Percentiles rank a stretch among this genome's conserved stretches.
Evolutionary conservation across 1,284 basidiomycete genomes (phyloP).

Genomic region (Cryptococcus sp.): DNA sequence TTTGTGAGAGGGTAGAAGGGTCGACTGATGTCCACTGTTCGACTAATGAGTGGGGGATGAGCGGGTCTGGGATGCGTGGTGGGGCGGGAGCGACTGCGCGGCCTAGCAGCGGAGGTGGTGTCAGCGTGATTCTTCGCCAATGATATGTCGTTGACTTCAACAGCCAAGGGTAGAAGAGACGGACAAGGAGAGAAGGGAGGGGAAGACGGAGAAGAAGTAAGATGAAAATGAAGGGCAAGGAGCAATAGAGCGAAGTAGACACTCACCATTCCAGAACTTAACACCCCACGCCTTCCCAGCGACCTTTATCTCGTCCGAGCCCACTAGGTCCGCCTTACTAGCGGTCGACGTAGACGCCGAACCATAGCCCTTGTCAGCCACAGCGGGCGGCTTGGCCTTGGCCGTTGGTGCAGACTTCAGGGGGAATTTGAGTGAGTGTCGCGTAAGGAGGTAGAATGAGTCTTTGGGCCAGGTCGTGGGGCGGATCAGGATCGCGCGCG

Average conservation of each 20-base stretch:
- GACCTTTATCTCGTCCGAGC: conserved; percentile 17
- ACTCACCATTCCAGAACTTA: conserved; percentile 41
- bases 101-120: background rate
- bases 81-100: conserved; percentile 6
- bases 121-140: too few relatives aligned
- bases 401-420: background rate
- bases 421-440: conserved; percentile 34
- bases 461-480: conserved; percentile 27
- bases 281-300: conserved; percentile 39
- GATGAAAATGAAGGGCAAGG: too few relatives aligned
- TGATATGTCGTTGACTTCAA: too few relatives aligned
- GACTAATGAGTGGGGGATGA: conserved; percentile 23
- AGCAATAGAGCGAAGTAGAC: background rate
- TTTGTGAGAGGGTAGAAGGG: conserved; percentile 6
- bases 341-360: background rate
- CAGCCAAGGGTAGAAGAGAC: too few relatives aligned
- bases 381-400: background rate
- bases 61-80: conserved; percentile 15
- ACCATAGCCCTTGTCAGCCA: background rate
- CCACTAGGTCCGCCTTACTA: background rate
- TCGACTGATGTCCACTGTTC: conserved; percentile 24
- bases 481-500: conserved; percentile 24
- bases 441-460: conserved; percentile 41
- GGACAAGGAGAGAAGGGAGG: too few relatives aligned
- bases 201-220: too few relatives aligned